These are phyloP conservation scores for Fusarium longipes DNA, from an alignment of 2,329 filamentous ascomycete genomes.

Conservation along the genomic window DNA sequence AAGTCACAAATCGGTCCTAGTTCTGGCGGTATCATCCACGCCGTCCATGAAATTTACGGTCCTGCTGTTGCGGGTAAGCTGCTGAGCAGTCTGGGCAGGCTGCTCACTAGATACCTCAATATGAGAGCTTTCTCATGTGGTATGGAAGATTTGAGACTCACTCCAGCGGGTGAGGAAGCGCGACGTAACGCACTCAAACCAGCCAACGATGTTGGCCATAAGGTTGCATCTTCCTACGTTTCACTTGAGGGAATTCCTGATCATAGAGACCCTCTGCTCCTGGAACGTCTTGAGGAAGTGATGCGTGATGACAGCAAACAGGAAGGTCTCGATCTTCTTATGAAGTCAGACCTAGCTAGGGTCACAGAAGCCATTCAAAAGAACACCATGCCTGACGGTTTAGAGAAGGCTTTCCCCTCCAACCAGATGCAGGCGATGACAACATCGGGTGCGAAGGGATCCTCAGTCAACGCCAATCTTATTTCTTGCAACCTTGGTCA, in stretches of 20 bases:
- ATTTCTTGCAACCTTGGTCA: slow-evolving; percentile 98
- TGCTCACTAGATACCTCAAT: slow-evolving; percentile 89
- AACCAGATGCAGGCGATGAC: slow-evolving; percentile 99
- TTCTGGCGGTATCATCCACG: slow-evolving; percentile 87
- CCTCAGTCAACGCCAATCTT: slow-evolving; percentile 91
- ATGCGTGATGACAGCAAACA: slow-evolving; percentile 92
- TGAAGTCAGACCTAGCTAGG: slow-evolving; percentile 69
- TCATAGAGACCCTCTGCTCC: slow-evolving; percentile 76
- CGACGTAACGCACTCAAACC: slow-evolving; percentile 75
- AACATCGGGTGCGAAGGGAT: slow-evolving; percentile 93
- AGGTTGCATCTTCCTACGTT: slow-evolving; percentile 89
- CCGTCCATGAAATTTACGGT: slow-evolving; percentile 93
- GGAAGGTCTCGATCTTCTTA: slow-evolving; percentile 86
- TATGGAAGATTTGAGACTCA: slow-evolving; percentile 93
- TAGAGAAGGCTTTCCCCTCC: slow-evolving; percentile 91
- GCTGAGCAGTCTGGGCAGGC: slow-evolving; percentile 86
- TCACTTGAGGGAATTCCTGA: slow-evolving; percentile 75
- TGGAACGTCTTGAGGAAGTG: slow-evolving; percentile 86
- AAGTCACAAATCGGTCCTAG: slow-evolving; percentile 94
- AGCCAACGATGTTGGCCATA: slow-evolving; percentile 76
- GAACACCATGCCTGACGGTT: slow-evolving; percentile 80
- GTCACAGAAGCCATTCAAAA: slow-evolving; percentile 84
- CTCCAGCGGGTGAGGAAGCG: slow-evolving; percentile 77
- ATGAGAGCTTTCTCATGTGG: slow-evolving; percentile 97
- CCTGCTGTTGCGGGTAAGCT: slow-evolving; percentile 86